phyloP scores from a whole-genome alignment of 2,329 filamentous ascomycete species.

The Scytalidium lignicola region DNA sequence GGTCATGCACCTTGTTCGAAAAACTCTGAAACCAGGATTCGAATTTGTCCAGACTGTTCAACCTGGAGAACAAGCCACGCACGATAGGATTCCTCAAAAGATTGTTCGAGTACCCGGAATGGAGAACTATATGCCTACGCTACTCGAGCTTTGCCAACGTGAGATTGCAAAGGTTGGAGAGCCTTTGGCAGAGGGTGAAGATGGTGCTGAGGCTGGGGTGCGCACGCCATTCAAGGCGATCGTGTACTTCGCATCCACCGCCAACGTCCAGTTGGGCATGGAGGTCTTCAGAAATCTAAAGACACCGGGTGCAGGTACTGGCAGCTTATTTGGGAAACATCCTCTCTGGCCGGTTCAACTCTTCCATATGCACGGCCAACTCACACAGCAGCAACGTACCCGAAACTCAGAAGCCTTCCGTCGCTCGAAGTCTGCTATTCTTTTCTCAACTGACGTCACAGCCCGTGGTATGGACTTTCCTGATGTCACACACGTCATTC shows the following conservation, averaged over 20 bases:
- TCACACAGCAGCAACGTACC: constrained; percentile 67
- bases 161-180: constrained; percentile 27
- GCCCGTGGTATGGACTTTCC: constrained; percentile 82
- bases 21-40: constrained; percentile 76
- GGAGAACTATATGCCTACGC: constrained; percentile 70
- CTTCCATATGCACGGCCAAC: constrained; percentile 68
- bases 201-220: constrained; percentile 4
- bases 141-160: constrained; percentile 48
- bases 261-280: constrained; percentile 62
- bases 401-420: constrained; percentile 70
- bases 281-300: constrained; percentile 40
- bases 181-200: neutral
- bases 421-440: constrained; percentile 50
- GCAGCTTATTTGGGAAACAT: constrained; percentile 15
- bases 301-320: constrained; percentile 3
- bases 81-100: constrained; percentile 78
- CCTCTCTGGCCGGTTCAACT: constrained; percentile 23
- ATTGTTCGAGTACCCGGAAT: constrained; percentile 61
- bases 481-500: constrained; percentile 71
- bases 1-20: constrained; percentile 70
- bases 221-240: constrained; percentile 75
- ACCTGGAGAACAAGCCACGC: constrained; percentile 77
- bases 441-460: constrained; percentile 77
- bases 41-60: constrained; percentile 84
- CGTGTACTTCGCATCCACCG: constrained; percentile 78